These are phyloP conservation scores for Aspergillus cavernicola DNA, from an alignment of 495 filamentous ascomycete species.

Conservation along the genomic window DNA sequence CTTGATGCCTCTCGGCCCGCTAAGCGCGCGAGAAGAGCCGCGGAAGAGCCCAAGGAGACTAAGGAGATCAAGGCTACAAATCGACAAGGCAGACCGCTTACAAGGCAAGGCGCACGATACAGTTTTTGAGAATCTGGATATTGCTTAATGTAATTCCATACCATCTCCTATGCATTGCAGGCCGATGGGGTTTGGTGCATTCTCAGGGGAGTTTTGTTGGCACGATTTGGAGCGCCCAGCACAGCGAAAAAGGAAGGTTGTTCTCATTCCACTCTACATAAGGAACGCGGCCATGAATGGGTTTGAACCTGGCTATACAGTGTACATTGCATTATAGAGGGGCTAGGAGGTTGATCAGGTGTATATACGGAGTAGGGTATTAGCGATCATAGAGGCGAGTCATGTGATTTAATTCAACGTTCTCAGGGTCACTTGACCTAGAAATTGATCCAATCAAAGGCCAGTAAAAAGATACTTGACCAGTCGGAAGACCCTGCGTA, in stretches of 20 bases:
- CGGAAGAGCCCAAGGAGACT: constrained; percentile 39
- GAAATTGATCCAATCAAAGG: neutral
- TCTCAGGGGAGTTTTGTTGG: constrained; percentile 1
- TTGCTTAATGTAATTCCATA: constrained; percentile 7
- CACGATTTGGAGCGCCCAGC: constrained; percentile 4
- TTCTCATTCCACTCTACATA: constrained; percentile 15
- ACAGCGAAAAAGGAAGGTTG: constrained; percentile 4
- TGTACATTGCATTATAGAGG: constrained; percentile 15
- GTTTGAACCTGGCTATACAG: constrained; percentile 3
- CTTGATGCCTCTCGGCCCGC: constrained; percentile 67
- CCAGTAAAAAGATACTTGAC: neutral
- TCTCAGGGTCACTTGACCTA: neutral
- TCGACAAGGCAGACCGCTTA: constrained; percentile 45
- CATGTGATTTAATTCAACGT: neutral
- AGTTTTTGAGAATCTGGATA: constrained; percentile 24
- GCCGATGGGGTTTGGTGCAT: constrained; percentile 4
- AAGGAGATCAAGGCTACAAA: constrained; percentile 46
- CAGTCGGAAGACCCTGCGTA: constrained; percentile 19
- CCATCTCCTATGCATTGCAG: constrained; percentile 3
- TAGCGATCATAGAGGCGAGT: constrained; percentile 1
- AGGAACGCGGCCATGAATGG: constrained; percentile 22
- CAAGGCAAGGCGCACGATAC: constrained; percentile 47
- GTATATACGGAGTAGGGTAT: neutral
- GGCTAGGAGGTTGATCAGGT: neutral
- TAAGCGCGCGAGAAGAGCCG: constrained; percentile 54